Evolutionary conservation across 495 filamentous ascomycete genomes (phyloP), one percentile per base, ranked within the genome.

Genomic region (Xylaria cubensis): DNA sequence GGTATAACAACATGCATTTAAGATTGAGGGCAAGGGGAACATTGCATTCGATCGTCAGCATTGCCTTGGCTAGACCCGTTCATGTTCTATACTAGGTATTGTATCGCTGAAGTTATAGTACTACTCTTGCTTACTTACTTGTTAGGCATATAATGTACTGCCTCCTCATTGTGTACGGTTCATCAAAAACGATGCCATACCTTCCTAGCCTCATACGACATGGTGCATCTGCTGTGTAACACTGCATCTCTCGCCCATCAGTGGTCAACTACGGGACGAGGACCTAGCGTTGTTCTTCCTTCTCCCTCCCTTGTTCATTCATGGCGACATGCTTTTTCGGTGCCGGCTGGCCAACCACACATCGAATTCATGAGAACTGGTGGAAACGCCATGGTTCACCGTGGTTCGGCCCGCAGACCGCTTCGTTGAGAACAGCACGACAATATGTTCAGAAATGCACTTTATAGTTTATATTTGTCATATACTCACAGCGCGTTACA

Each of bases 371-470:
- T 15, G 26, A 42, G 62, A 64, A 63, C 61, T 41, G 21, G 41
- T 64, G 61, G n/a, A 17, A 44, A 32, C 61, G 19, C 19, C 61
- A 24, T 44, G 42, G 62, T 48, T 64, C 39, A 41, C 41, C 62
- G 42, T 19, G 24, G 26, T 48, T 64, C 62, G 34, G 62, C 17
- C 61, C 32, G 48, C 62, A 64, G 62, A 64, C 41, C 62, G 62
- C 62, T n/a, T 10, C 26, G 19, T n/a, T 19, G n/a, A 53, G n/a
- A 53, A 29, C 12, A 64, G 36, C 42, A 12, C 42, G 24, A 50
- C 42, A 24, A 15, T 1, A 64, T 36, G 32, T 46, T 26, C 55
- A 36, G 19, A 8, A 59, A n/a, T 36, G 17, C 55, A 36, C 10
- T 24, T 32, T 59, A 32, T 59, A 36, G 32, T 36, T 8, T 10